phyloP scores from a whole-genome alignment of 2,329 filamentous ascomycete species.

The Penicillium hesseltinei region DNA sequence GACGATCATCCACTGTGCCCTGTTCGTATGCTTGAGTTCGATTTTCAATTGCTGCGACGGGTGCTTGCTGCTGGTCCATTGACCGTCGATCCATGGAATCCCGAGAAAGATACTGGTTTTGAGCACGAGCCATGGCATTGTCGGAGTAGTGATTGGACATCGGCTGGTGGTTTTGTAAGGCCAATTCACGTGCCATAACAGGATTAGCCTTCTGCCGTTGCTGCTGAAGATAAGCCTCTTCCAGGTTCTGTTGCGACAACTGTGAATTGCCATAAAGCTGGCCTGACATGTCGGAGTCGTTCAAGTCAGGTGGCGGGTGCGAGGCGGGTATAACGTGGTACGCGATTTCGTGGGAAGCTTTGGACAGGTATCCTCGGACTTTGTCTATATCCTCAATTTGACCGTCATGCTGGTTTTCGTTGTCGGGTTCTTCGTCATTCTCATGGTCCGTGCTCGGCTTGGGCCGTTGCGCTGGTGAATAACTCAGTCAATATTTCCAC shows the following conservation, averaged over 20 bases:
- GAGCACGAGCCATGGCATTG: slow-evolving; percentile 41
- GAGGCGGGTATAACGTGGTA: slow-evolving; percentile 66
- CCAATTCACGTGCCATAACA: slow-evolving; percentile 52
- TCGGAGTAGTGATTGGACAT: slow-evolving; percentile 51
- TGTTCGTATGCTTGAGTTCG: slow-evolving; percentile 46
- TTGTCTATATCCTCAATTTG: slow-evolving; percentile 63
- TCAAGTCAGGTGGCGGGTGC: slow-evolving; percentile 56
- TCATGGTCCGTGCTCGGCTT: slow-evolving; percentile 53
- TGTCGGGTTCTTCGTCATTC: slow-evolving; percentile 43
- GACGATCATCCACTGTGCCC: slow-evolving; percentile 52
- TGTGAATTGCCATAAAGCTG: slow-evolving; percentile 50
- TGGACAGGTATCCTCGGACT: slow-evolving; percentile 61
- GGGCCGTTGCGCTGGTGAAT: slow-evolving; percentile 42
- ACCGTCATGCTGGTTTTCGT: slow-evolving; percentile 47
- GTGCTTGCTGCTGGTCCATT: slow-evolving; percentile 45
- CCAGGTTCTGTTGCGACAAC: slow-evolving; percentile 55
- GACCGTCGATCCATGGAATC: slow-evolving; percentile 44
- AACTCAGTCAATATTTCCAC: slow-evolving; percentile 2
- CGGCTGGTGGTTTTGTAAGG: slow-evolving; percentile 60
- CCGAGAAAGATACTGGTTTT: slow-evolving; percentile 44
- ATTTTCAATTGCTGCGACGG: slow-evolving; percentile 56
- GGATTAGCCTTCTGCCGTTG: slow-evolving; percentile 52
- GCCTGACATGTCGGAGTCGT: slow-evolving; percentile 44
- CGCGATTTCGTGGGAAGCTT: slow-evolving; percentile 66
- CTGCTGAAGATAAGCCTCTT: slow-evolving; percentile 59